Conservation (phyloP, 768 basidiomycete species). For the Dendrothele bispora region DNA sequence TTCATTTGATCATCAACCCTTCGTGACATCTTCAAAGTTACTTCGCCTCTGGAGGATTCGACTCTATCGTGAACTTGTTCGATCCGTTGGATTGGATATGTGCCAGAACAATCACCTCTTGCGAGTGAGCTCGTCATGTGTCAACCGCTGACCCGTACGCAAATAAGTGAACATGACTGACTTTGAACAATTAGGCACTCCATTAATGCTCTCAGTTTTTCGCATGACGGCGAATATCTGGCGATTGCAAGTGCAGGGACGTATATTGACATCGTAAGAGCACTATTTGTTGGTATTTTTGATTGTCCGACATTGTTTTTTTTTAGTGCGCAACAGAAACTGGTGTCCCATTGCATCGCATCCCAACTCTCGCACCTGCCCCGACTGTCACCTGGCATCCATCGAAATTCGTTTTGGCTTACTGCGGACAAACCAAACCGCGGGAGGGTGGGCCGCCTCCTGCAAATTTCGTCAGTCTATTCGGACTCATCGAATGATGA, state of each 20-base stretch:
- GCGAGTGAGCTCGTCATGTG: constrained; percentile 60
- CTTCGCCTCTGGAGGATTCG: constrained; percentile 76
- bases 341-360: constrained; percentile 70
- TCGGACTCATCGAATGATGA: constrained; percentile 42
- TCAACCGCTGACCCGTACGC: not conserved
- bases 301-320: constrained; percentile 5
- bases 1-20: not conserved
- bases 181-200: constrained; percentile 49
- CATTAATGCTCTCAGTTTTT: constrained; percentile 76
- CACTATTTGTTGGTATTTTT: constrained; percentile 3
- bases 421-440: constrained; percentile 73
- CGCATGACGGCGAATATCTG: constrained; percentile 80
- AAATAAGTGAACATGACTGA: constrained; percentile 5
- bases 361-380: constrained; percentile 69
- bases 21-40: constrained; percentile 44
- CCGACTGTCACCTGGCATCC: constrained; percentile 83
- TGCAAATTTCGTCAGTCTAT: constrained; percentile 69
- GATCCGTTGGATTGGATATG: constrained; percentile 82
- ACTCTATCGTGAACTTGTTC: constrained; percentile 83
- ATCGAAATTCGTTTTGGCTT: constrained; percentile 77
- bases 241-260: constrained; percentile 71
- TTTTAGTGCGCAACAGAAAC: constrained; percentile 78
- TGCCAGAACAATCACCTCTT: constrained; percentile 69
- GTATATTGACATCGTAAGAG: constrained; percentile 80
- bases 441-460: constrained; percentile 67